Percentiles rank a stretch among this genome's conserved stretches.
Conservation (phyloP, 805 yeast species). For the Starmerella asiatica region DNA sequence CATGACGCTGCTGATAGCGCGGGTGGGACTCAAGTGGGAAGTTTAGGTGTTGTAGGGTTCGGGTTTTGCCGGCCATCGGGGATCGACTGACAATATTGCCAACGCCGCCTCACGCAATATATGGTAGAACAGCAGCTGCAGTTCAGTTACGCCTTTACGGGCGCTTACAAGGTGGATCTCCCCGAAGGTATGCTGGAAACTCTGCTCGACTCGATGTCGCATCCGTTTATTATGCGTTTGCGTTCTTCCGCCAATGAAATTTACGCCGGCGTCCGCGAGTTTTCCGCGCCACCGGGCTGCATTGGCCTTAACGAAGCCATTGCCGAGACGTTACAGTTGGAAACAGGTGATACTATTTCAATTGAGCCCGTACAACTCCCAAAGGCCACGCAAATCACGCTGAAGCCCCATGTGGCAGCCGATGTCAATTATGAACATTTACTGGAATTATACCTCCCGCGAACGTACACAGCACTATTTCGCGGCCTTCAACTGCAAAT, state of each 20-base stretch:
- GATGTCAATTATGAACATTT: slow-evolving; percentile 41
- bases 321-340: slow-evolving; percentile 23
- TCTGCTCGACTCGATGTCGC: neutral
- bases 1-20: too few relatives aligned
- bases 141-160: neutral
- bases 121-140: too few relatives aligned
- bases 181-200: slow-evolving; percentile 11
- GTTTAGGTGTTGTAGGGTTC: too few relatives aligned
- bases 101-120: too few relatives aligned
- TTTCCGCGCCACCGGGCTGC: slow-evolving; percentile 31
- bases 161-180: slow-evolving; percentile 11
- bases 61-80: too few relatives aligned
- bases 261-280: slow-evolving; percentile 38
- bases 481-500: slow-evolving; percentile 31
- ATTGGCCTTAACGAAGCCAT: slow-evolving; percentile 31
- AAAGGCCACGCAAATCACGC: slow-evolving; percentile 34
- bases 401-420: slow-evolving; percentile 28
- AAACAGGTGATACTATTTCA: slow-evolving; percentile 14
- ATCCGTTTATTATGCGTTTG: neutral
- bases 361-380: slow-evolving; percentile 30
- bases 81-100: too few relatives aligned
- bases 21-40: too few relatives aligned
- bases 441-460: slow-evolving; percentile 38
- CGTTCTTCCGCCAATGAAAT: slow-evolving; percentile 15
- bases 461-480: slow-evolving; percentile 38